Evolutionary conservation across 345 rosid species (phyloP), one percentile per base, ranked within the genome.

Genomic region (Salix brachista): DNA sequence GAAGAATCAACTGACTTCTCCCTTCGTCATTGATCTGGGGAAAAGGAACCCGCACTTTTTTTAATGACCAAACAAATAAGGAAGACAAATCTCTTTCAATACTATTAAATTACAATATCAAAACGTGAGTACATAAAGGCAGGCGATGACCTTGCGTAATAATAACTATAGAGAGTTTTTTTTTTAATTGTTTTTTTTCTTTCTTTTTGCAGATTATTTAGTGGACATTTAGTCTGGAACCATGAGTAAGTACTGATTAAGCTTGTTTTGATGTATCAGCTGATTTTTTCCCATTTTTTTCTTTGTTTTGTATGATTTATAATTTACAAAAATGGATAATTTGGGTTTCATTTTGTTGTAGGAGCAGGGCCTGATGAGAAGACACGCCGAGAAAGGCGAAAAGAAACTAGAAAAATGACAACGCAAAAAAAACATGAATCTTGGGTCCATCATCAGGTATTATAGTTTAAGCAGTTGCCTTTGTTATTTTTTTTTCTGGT

Each of bases 401-500:
- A 92, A 80, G 94, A 90, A 78, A 91, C 88, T 81, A 80, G 92
- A 16, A 48, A 82, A 67, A 78, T 72, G 58, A 86, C 82, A 78
- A 92, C 79, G 60, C 84, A 84, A 80, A 70, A 62, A 50, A 89
- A 87, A 69, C 79, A 87, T 76, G 84, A 92, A 41, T 83, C 88
- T 67, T 89, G 97, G 96, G 78, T 88, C 61, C 83, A 84, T 74
- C 83, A 84, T 80, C 88, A 90, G 91, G 98, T 92, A 74, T 6
- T 48, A 12, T 11, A 21, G 32, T 18, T 17, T 52, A 25, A 56
- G 25, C n/a, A 12, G 37, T 6, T 28, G 4, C 23, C 60, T 7
- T 58, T 19, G 13, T 3, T 23, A 12, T 70, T 48, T 41, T 11
- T 69, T 13, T 36, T 8, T 18, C 14, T 42, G 21, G 46, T 37